Evolutionary conservation across 768 basidiomycete species (phyloP), one percentile per base, ranked within the genome.

Genomic region (Suillus bovinus): DNA sequence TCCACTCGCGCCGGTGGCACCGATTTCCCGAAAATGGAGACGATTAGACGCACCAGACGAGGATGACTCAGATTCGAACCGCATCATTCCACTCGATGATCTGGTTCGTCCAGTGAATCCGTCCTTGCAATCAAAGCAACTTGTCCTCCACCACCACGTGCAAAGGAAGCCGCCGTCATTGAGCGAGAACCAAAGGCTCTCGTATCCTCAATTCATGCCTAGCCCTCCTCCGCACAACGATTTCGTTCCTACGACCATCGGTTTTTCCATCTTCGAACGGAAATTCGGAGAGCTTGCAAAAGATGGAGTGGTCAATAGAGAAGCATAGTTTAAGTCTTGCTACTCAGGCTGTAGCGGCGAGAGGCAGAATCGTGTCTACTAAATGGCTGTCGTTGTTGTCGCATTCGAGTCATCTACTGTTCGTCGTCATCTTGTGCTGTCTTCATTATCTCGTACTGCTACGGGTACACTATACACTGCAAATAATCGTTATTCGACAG

Each of bases 21-120:
- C 59, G 3, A 44, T 70, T 39, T 62, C 70, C 36, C 77, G 76
- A 55, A 75, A 66, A 61, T 74, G 78, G 77, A 73, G 68, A 46
- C 66, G 71, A 46, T 58, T 77, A 62, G 55, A 68, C 13, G 68
- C 64, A 11, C 72, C 67, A 34, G 73, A 69, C 33, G 62, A 58
- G 3, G 71, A 71, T 17, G 63, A 63, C 20, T 59, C 57, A 13
- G 60, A 66, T 11, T 54, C n/a, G 14, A 61, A 59, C 3, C 13
- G 65, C 27, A 61, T 60, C 1, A 65, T 72, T 16, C 39, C 58
- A 27, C 68, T 79, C 33, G 65, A 68, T 6, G 60, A 74, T 59
- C 64, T 77, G n/a, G 39, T 63, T 24, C 42, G 49, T 10, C 7
- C 4, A n/a, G 63, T 8, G 36, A 50, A 20, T 5, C 34, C 10